Conservation (phyloP, 352 stramenopile species). For the Thalassiosira livingstoniorum region DNA sequence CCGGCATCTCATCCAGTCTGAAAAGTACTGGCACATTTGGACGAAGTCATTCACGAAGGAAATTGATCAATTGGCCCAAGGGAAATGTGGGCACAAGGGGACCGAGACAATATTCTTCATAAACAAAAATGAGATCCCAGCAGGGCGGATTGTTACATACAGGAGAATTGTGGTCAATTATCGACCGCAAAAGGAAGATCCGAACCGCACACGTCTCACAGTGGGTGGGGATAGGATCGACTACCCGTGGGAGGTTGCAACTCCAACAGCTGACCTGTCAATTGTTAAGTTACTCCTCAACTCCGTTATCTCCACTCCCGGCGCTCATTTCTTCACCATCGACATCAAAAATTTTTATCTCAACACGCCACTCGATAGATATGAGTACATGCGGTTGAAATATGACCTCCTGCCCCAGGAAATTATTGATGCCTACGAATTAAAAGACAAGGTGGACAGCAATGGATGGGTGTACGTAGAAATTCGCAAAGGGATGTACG, state of each 20-base stretch:
- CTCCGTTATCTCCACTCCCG: too few species aligned
- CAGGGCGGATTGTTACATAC: constrained; percentile 36
- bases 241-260: neutral
- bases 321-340: too few species aligned
- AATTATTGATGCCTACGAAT: constrained; percentile 42
- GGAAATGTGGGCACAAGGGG: constrained; percentile 4
- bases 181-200: constrained; percentile 48
- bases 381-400: constrained; percentile 46
- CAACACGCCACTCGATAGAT: constrained; percentile 22
- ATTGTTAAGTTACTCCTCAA: neutral
- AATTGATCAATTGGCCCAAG: constrained; percentile 18
- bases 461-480: constrained; percentile 28
- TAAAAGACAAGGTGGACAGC: constrained; percentile 3
- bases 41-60: constrained; percentile 6
- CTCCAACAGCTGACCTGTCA: neutral
- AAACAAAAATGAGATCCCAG: constrained; percentile 31
- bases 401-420: constrained; percentile 21
- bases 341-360: constrained; percentile 35
- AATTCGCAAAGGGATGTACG: constrained; percentile 24
- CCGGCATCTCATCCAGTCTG: constrained; percentile 11
- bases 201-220: constrained; percentile 31
- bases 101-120: constrained; percentile 66
- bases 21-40: constrained; percentile 6
- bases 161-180: constrained; percentile 19
- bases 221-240: constrained; percentile 38